Evolutionary conservation across 176 grass and related monocot genomes (phyloP).

Genomic region (Ensete ventricosum): DNA sequence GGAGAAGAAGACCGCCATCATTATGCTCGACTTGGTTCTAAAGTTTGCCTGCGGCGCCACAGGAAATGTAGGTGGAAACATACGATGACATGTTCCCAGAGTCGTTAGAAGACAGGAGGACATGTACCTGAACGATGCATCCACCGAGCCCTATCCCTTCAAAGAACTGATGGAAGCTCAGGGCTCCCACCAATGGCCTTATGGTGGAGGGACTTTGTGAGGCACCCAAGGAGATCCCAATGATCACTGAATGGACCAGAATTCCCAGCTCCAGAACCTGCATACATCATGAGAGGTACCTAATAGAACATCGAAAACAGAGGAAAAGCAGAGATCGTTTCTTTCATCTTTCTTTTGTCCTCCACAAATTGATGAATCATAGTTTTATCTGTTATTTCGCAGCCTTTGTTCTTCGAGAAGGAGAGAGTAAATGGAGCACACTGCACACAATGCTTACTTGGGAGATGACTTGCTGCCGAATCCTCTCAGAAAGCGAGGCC

Average conservation of each 20-base stretch:
- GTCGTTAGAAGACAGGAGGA: too few relatives aligned
- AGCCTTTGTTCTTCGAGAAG: constrained; percentile 15
- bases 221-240: constrained; percentile 84
- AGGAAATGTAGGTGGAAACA: background rate
- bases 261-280: constrained; percentile 93
- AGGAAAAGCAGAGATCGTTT: background rate
- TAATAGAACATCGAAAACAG: constrained; percentile 10
- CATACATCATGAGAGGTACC: constrained; percentile 1
- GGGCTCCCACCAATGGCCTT: constrained; percentile 74
- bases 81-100: too few relatives aligned
- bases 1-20: constrained; percentile 92
- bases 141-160: constrained; percentile 93
- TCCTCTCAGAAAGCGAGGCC: constrained; percentile 42
- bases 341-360: background rate
- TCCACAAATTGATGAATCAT: too few relatives aligned
- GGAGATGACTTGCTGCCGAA: constrained; percentile 77
- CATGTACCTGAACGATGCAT: constrained; percentile 78
- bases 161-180: constrained; percentile 99
- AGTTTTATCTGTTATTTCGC: constrained; percentile 4
- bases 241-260: constrained; percentile 88
- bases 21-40: constrained; percentile 54
- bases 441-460: constrained; percentile 39
- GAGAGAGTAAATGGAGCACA: background rate
- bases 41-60: constrained; percentile 63
- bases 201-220: constrained; percentile 63